Conservation (phyloP, 257 asterid species). For the Anisodus tanguticus region DNA sequence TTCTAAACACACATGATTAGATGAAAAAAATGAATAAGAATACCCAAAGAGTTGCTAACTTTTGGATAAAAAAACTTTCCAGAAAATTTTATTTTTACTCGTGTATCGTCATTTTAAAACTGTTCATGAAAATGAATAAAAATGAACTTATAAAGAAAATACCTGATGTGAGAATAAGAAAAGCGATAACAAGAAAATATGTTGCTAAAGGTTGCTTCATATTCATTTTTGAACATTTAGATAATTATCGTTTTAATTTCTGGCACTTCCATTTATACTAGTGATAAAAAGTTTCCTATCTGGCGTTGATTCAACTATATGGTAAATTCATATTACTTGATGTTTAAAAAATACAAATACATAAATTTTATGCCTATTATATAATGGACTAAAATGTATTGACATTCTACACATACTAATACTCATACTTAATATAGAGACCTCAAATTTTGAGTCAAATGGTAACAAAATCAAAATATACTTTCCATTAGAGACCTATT, state of each 20-base stretch:
- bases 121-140: not conserved
- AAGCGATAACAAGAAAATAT: not conserved
- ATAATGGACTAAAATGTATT: not conserved
- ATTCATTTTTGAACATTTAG: not conserved
- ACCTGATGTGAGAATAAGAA: not conserved
- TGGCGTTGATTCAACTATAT: not conserved
- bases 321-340: not conserved
- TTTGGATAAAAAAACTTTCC: no score
- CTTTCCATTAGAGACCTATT: no score
- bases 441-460: not conserved
- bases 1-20: not conserved
- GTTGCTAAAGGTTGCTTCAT: not conserved
- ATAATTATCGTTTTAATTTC: not conserved
- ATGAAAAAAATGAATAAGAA: not conserved
- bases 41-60: not conserved
- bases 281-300: not conserved
- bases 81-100: not conserved
- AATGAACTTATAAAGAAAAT: not conserved
- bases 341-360: no score
- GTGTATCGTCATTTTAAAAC: not conserved
- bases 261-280: conserved; percentile 3
- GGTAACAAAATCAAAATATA: no score
- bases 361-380: not conserved
- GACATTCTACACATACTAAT: no score
- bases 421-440: not conserved